Evolutionary conservation across 805 yeast species (phyloP).

Genomic region (Schwanniomyces occidentalis): DNA sequence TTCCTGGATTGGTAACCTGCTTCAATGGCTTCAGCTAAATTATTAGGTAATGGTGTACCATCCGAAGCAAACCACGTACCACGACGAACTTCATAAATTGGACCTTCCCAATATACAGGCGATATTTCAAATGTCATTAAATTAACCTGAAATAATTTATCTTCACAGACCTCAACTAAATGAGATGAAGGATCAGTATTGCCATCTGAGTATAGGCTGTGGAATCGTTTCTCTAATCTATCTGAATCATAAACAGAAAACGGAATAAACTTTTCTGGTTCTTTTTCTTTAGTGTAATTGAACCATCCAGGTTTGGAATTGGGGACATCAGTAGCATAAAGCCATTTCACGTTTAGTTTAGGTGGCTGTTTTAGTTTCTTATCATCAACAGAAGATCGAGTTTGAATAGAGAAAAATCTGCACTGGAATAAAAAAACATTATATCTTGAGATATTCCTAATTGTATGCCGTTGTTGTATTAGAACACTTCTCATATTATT

Average conservation of each 20-base stretch:
- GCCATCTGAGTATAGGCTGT: conserved; percentile 11
- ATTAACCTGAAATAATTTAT: conserved; percentile 73
- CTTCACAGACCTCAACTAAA: conserved; percentile 72
- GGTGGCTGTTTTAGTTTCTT: too few relatives aligned
- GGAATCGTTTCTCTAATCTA: conserved; percentile 56
- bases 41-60: conserved; percentile 53
- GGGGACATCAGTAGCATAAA: conserved; percentile 81
- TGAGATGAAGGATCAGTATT: conserved; percentile 5
- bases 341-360: conserved; percentile 54
- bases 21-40: conserved; percentile 61
- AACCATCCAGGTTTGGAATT: conserved; percentile 62
- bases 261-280: conserved; percentile 63
- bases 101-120: conserved; percentile 90
- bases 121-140: conserved; percentile 50
- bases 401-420: too few relatives aligned
- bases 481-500: too few relatives aligned
- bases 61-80: conserved; percentile 78
- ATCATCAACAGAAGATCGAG: too few relatives aligned
- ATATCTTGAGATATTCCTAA: too few relatives aligned
- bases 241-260: conserved; percentile 65
- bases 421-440: too few relatives aligned
- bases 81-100: conserved; percentile 75
- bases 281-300: conserved; percentile 48
- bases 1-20: conserved; percentile 43
- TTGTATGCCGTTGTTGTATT: too few relatives aligned